Base-by-base conservation (phyloP, 306 rosid species). In the Dalbergia oliveri region DNA sequence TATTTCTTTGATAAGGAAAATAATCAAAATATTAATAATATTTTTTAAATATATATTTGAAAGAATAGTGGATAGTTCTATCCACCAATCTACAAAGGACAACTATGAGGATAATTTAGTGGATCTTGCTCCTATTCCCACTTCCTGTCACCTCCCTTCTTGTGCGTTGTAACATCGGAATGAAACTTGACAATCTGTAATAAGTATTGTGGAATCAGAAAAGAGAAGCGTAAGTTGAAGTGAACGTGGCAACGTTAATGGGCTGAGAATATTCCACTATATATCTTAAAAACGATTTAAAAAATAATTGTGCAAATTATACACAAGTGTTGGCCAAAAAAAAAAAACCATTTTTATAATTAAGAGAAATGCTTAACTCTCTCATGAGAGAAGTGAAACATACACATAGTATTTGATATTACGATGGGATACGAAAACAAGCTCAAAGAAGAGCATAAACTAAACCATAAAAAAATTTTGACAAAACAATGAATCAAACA, bases 91-190 rank as follows among this genome's bases (percentile, higher is more conserved):
- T 61, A 23, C 11, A 9, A 75, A 8, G n/a, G 70, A 60, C 69
- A 44, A 11, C 23, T 75, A 12, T 26, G 60, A 61, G 11, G 60
- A 23, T 13, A 59, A 59, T 43, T 75, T 33, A 60, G 12, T 44
- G 35, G 53, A 65, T 19, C 54, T 56, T 31, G 70, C 12, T 58
- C 62, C 26, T 68, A 45, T 74, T 75, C 71, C 79, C 61, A 75
- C 79, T 75, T n/a, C 1, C 11, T 75, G 45, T 75, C 5, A 5
- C 7, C 34, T 11, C 53, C 39, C 82, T 45, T 45, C 54, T 26
- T 26, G 62, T 79, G 77, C 64, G 77, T 71, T 49, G 72, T 79
- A 31, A 79, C 76, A 47, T 69, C 54, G 83, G 77, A 47, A 75
- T 15, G 18, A 61, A 75, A 62, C 37, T 60, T 75, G 70, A 75